A percentile compares a stretch with the other conserved stretches of the same genome.
Evolutionary conservation across 306 rosid genomes (phyloP).

Genomic region (Rosa rugosa): DNA sequence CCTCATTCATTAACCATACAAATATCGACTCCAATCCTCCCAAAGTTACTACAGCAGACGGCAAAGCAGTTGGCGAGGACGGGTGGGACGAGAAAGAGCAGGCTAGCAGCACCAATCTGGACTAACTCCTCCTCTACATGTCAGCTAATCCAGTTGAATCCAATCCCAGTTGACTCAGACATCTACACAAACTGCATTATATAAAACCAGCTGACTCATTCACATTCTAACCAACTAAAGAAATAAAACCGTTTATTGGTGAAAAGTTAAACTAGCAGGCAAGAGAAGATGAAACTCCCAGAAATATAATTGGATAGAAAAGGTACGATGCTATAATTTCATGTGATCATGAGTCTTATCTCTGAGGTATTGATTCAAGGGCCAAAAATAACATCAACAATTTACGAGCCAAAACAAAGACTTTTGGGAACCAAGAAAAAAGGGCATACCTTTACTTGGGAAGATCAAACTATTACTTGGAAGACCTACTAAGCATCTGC

Average conservation of each 20-base stretch:
- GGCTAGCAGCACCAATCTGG: slow-evolving; percentile 31
- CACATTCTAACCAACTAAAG: not conserved
- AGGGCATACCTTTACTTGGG: slow-evolving; percentile 34
- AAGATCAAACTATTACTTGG: slow-evolving; percentile 20
- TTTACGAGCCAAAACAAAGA: not conserved
- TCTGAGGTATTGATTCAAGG: not conserved
- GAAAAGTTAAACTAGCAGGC: not conserved
- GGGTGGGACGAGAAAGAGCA: slow-evolving; percentile 35
- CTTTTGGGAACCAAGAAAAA: not conserved
- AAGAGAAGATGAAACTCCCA: not conserved
- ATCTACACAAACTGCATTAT: slow-evolving; percentile 11
- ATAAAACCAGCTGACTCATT: not conserved
- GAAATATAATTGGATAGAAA: not conserved
- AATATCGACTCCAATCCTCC: slow-evolving; percentile 38
- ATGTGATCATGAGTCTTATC: not conserved
- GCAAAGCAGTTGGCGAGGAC: slow-evolving; percentile 36
- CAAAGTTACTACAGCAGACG: slow-evolving; percentile 34
- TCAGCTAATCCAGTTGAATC: slow-evolving; percentile 33
- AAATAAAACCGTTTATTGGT: not conserved
- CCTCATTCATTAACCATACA: slow-evolving; percentile 47
- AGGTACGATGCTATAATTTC: not conserved
- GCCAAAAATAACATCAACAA: not conserved
- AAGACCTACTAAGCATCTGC: slow-evolving; percentile 39
- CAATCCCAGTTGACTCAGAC: slow-evolving; percentile 26
- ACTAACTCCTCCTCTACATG: slow-evolving; percentile 18